Evolutionary conservation across 2,329 filamentous ascomycete genomes (phyloP).

Genomic region (Colletotrichum spaethianum): DNA sequence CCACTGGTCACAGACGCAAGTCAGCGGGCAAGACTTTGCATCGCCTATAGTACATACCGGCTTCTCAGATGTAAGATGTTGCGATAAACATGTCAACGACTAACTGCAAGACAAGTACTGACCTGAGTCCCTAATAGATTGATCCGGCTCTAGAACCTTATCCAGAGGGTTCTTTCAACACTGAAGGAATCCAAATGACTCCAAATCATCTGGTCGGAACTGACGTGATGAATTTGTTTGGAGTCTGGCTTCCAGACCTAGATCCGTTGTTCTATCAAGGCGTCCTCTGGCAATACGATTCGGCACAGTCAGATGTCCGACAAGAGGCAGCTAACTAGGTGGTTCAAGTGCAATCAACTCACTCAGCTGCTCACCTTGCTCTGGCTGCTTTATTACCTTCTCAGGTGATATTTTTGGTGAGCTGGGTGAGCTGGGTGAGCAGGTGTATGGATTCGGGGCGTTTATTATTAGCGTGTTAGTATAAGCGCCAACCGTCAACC

Average conservation of each 20-base stretch:
- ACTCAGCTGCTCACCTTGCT: not conserved
- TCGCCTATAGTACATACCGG: not conserved
- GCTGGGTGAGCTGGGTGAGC: not conserved
- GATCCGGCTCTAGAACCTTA: not conserved
- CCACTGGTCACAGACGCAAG: conserved; percentile 14
- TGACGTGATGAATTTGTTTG: conserved; percentile 48
- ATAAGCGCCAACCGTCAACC: not conserved
- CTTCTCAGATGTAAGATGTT: not conserved
- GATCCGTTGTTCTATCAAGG: conserved; percentile 42
- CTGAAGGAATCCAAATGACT: conserved; percentile 18
- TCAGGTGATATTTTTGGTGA: not conserved
- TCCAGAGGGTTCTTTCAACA: conserved; percentile 36
- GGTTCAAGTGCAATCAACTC: not conserved
- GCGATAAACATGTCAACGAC: not conserved
- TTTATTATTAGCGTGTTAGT: not conserved
- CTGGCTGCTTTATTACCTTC: not conserved
- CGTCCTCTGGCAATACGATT: not conserved
- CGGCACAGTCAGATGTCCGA: not conserved
- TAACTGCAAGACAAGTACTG: not conserved
- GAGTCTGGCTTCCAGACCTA: conserved; percentile 43
- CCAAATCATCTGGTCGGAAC: conserved; percentile 41
- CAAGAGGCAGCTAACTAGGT: not conserved
- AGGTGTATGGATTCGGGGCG: not conserved
- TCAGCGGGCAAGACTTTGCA: not conserved
- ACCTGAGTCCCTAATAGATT: not conserved